Evolutionary conservation across 495 filamentous ascomycete genomes (phyloP).

Genomic region (Penicillium desertorum): DNA sequence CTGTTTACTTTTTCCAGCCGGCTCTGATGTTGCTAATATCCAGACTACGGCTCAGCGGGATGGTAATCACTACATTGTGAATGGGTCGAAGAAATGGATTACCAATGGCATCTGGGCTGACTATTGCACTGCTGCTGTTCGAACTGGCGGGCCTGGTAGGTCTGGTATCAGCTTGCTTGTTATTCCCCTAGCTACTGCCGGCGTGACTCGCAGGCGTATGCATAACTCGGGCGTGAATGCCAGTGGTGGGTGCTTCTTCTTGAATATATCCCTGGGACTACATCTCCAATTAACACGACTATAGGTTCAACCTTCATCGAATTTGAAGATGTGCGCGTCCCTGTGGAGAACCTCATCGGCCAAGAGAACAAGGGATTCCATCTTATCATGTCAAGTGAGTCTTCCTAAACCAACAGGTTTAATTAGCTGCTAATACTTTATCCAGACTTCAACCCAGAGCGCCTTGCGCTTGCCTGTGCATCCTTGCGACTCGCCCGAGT

Average conservation of each 20-base stretch:
- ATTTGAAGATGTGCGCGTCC: slow-evolving; percentile 49
- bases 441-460: slow-evolving; percentile 50
- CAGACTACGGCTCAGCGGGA: slow-evolving; percentile 48
- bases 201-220: slow-evolving; percentile 67
- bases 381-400: slow-evolving; percentile 50
- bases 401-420: not conserved
- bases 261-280: slow-evolving; percentile 38
- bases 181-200: slow-evolving; percentile 47
- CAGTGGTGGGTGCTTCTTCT: slow-evolving; percentile 29
- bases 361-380: slow-evolving; percentile 51
- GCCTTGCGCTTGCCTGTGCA: slow-evolving; percentile 43
- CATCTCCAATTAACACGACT: slow-evolving; percentile 1
- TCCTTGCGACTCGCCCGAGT: slow-evolving; percentile 46
- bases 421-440: not conserved
- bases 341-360: slow-evolving; percentile 43
- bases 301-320: slow-evolving; percentile 50
- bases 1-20: slow-evolving; percentile 29
- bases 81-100: slow-evolving; percentile 60
- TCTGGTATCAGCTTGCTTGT: slow-evolving; percentile 52
- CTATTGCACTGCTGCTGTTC: slow-evolving; percentile 54
- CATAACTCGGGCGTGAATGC: slow-evolving; percentile 64
- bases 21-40: slow-evolving; percentile 56
- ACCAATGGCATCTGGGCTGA: slow-evolving; percentile 56
- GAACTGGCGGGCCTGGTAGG: slow-evolving; percentile 51
- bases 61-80: slow-evolving; percentile 52